phyloP scores from a whole-genome alignment of 257 asterid genomes.

The Lavandula angustifolia region DNA sequence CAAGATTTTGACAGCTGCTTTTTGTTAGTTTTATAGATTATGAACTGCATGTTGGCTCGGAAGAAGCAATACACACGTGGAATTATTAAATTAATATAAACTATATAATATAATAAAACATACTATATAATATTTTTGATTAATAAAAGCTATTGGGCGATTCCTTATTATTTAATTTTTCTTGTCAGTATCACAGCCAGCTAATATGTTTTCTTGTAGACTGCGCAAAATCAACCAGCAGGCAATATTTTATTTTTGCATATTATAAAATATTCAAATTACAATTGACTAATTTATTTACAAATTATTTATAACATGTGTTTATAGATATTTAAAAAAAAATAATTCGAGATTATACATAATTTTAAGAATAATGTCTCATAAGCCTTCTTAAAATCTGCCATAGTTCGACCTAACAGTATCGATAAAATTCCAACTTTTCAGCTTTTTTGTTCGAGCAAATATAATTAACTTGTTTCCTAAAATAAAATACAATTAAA shows the following conservation, averaged over 20 bases:
- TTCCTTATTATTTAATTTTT: background rate
- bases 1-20: slow-evolving; percentile 20
- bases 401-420: too few species aligned
- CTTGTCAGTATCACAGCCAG: background rate
- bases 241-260: background rate
- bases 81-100: background rate
- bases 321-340: too few species aligned
- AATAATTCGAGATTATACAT: too few species aligned
- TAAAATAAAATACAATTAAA: too few species aligned
- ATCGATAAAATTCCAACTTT: too few species aligned
- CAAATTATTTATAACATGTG: too few species aligned
- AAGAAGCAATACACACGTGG: slow-evolving; percentile 35
- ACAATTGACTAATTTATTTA: too few species aligned
- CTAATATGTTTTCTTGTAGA: slow-evolving; percentile 26
- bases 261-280: background rate
- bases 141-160: background rate
- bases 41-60: slow-evolving; percentile 23
- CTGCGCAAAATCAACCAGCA: background rate
- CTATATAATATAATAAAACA: too few species aligned
- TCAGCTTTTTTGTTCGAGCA: background rate
- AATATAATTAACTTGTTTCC: background rate
- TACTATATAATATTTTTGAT: too few species aligned
- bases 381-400: too few species aligned
- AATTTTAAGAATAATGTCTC: too few species aligned
- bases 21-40: background rate